A percentile compares a stretch with the other conserved stretches of the same genome.
These are phyloP conservation scores for Macrolepiota fuliginosa DNA, from an alignment of 768 basidiomycete species.

Conservation along the genomic window DNA sequence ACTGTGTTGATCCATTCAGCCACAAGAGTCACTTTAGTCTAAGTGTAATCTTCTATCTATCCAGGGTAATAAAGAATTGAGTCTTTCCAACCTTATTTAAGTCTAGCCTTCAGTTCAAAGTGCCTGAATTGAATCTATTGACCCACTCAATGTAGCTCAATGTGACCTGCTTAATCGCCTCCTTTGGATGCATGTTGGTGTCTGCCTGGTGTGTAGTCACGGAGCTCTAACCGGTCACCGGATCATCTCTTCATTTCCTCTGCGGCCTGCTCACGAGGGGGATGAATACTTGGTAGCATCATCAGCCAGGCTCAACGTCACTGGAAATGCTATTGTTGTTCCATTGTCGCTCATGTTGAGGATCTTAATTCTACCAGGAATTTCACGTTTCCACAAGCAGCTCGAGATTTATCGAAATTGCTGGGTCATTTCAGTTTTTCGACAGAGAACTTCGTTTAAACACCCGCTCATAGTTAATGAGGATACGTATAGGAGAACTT, in stretches of 20 bases:
- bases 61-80: not conserved
- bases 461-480: not conserved
- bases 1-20: slow-evolving; percentile 5
- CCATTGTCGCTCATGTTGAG: too few relatives aligned
- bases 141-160: not conserved
- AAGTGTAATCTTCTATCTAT: not conserved
- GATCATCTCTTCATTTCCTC: not conserved
- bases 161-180: not conserved
- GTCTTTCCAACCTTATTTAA: not conserved
- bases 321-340: too few relatives aligned
- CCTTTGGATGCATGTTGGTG: not conserved
- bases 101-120: not conserved
- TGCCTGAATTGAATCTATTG: not conserved
- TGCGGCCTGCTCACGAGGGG: not conserved
- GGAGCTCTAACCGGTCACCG: not conserved
- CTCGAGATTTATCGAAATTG: not conserved
- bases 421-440: not conserved
- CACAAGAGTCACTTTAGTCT: not conserved
- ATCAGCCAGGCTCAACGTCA: too few relatives aligned
- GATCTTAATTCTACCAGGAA: not conserved
- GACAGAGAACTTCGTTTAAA: not conserved
- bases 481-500: not conserved
- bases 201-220: not conserved
- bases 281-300: not conserved
- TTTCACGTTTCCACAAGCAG: not conserved